phyloP scores from a whole-genome alignment of 2,329 filamentous ascomycete genomes.

The Trichoderma lentiforme region DNA sequence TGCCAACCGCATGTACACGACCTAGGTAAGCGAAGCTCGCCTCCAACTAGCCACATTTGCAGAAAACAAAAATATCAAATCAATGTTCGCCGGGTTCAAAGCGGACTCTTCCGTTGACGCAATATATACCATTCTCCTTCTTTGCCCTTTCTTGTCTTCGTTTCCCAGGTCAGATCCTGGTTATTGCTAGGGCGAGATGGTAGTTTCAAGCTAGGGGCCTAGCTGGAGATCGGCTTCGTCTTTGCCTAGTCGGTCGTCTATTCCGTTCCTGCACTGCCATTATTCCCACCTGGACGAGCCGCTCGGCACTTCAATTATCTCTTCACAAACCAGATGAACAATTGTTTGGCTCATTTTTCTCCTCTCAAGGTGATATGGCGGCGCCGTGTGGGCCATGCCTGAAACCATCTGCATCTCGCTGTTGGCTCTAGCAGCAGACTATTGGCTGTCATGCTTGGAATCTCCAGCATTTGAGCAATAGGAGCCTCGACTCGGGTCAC shows the following conservation, averaged over 20 bases:
- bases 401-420: background rate
- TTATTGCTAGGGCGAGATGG: background rate
- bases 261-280: background rate
- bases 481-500: background rate
- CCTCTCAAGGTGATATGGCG: background rate
- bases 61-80: background rate
- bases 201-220: background rate
- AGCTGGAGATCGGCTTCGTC: slow-evolving; percentile 66
- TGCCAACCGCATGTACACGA: too few species aligned
- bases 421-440: background rate
- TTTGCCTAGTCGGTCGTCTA: slow-evolving; percentile 48
- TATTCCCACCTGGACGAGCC: background rate
- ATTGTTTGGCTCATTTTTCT: background rate
- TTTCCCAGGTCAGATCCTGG: background rate
- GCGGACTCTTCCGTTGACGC: background rate
- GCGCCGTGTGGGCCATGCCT: background rate
- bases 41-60: background rate
- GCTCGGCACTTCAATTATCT: background rate
- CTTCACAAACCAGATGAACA: background rate
- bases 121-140: background rate
- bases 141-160: background rate
- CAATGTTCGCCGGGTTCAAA: background rate
- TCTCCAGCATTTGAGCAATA: background rate
- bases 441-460: background rate
- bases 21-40: background rate